Evolutionary conservation across 139 green algal genomes (phyloP), one percentile per base, ranked within the genome.

Genomic region (Zygnema circumcarinatum): DNA sequence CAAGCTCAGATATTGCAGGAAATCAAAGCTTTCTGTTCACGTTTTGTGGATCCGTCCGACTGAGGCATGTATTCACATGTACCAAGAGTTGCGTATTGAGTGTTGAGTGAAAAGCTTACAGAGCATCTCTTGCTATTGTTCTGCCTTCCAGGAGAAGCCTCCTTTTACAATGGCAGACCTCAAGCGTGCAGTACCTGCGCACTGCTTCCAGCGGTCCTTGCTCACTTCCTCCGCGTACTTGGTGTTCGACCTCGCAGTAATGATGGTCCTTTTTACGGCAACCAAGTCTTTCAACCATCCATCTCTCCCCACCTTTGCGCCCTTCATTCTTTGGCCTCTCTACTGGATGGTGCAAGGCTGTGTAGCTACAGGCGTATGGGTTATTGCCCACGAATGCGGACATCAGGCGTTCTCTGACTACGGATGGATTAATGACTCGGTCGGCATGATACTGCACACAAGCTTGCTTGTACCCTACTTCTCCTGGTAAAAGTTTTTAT

Each of bases 191-290:
- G 96, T 98, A 36, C 96, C 96, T 31, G 41, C 80, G 32, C 94
- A 98, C 79, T 98, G 96, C 87, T 98, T 98, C 83, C 53, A 98
- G 79, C 90, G 93, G 16, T 94, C 87, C 0, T 7, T 90, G 7
- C 25, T 90, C 31, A 81, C 40, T 1, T 94, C 89, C n/a, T 91
- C 86, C 20, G 76, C 79, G 56, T 96, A 98, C 78, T 88, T 98
- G 35, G 56, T 73, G 0, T 72, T 62, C 0, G 94, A 98, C 87
- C 73, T 97, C 2, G 25, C 90, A 1, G 40, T 90, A 52, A 85
- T 95, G 38, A 47, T 47, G 20, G 7, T 41, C 0, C 87, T 96
- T 20, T 92, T 92, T 38, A 90, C 82, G 16, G 79, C 72, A 47
- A 92, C 88, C 39, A 92, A 86, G 7, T 93, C 87, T 32, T 94